phyloP scores from a whole-genome alignment of 257 asterid genomes.

The Solanum pinnatisectum region DNA sequence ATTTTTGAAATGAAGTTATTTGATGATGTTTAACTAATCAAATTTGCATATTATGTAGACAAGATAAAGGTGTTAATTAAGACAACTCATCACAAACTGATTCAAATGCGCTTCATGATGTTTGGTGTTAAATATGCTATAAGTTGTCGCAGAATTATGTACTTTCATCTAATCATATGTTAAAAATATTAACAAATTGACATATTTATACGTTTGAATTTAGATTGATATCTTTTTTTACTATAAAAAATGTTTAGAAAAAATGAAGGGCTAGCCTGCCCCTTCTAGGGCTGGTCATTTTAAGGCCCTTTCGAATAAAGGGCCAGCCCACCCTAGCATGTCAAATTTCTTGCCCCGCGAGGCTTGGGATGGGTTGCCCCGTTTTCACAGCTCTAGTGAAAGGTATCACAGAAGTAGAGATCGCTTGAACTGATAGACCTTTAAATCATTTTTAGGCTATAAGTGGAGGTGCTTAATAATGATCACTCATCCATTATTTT shows the following conservation, averaged over 20 bases:
- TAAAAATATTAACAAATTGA: not conserved
- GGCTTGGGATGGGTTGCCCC: not conserved
- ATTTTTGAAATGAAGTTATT: not conserved
- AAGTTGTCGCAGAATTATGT: not conserved
- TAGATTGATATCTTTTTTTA: not conserved
- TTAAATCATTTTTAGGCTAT: not conserved
- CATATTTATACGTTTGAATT: too few species aligned
- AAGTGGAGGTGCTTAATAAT: not conserved
- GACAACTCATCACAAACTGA: not conserved
- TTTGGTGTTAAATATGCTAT: not conserved
- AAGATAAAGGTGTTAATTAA: not conserved
- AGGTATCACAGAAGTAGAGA: not conserved
- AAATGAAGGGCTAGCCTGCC: not conserved
- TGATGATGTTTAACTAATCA: not conserved
- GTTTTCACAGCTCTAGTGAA: not conserved
- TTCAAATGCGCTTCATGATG: not conserved
- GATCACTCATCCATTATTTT: not conserved
- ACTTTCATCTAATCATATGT: not conserved
- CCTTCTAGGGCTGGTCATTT: not conserved
- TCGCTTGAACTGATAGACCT: not conserved
- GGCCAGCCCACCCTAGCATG: not conserved
- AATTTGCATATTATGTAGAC: not conserved
- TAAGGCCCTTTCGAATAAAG: not conserved
- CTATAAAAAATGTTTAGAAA: not conserved
- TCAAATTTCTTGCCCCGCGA: not conserved